phyloP scores from a whole-genome alignment of 257 asterid species.

The Solanum medicagineum region DNA sequence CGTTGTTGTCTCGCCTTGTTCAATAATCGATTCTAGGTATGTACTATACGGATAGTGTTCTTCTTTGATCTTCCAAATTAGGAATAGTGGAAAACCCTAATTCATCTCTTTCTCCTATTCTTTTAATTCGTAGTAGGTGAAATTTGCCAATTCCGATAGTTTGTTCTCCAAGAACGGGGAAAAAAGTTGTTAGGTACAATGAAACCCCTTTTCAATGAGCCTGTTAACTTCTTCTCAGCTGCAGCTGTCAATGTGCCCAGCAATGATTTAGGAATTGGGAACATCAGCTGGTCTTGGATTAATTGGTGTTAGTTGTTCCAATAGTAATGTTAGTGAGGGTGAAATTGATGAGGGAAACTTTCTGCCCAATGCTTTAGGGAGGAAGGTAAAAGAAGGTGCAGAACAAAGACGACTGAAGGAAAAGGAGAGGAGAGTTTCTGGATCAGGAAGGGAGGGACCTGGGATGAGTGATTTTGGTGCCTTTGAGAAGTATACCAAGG shows the following conservation, averaged over 20 bases:
- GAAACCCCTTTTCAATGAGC: constrained; percentile 44
- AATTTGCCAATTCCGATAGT: not conserved
- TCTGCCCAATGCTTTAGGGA: constrained; percentile 57
- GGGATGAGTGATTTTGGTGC: constrained; percentile 36
- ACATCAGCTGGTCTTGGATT: constrained; percentile 35
- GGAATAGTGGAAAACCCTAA: not conserved
- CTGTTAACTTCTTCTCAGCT: constrained; percentile 52
- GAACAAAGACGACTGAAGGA: constrained; percentile 19
- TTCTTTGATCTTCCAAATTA: not conserved
- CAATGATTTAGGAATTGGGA: not conserved
- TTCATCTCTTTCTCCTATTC: not conserved
- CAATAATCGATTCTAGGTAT: not conserved
- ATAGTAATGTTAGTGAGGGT: not conserved
- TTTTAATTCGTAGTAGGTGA: not conserved
- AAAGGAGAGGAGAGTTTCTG: constrained; percentile 38
- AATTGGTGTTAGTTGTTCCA: constrained; percentile 14
- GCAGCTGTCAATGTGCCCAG: constrained; percentile 16
- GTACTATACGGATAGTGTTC: not conserved
- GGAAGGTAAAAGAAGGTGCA: constrained; percentile 52
- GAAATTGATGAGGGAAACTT: not conserved
- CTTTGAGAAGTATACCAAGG: constrained; percentile 64
- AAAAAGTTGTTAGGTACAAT: constrained; percentile 18
- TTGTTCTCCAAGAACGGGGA: constrained; percentile 20
- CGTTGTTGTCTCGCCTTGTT: not conserved
- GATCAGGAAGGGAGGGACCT: constrained; percentile 19